These are phyloP conservation scores for Hirsutella thompsonii DNA, from an alignment of 2,329 filamentous ascomycete species.

Conservation along the genomic window DNA sequence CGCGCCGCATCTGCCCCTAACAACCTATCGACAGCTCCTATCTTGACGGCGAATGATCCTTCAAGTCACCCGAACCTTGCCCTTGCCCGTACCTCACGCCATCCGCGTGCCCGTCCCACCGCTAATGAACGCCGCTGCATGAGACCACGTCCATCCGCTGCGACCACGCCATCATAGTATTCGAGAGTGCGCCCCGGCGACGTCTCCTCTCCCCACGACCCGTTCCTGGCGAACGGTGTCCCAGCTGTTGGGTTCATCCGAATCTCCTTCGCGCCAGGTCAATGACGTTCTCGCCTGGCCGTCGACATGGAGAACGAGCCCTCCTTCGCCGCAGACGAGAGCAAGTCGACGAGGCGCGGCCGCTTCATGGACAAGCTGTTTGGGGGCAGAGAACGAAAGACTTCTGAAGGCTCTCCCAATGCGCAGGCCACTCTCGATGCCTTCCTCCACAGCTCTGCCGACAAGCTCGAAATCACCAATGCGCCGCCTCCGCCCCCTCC, in stretches of 20 bases:
- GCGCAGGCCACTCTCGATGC: conserved; percentile 37
- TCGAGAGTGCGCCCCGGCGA: neutral
- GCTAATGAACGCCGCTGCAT: no score
- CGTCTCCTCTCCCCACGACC: neutral
- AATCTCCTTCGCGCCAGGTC: conserved; percentile 9
- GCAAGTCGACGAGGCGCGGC: conserved; percentile 31
- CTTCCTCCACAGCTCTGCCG: conserved; percentile 43
- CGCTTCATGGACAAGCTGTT: conserved; percentile 54
- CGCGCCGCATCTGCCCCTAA: no score
- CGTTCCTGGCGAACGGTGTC: neutral
- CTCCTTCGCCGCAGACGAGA: conserved; percentile 23
- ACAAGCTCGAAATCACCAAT: conserved; percentile 41
- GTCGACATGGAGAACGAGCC: conserved; percentile 32
- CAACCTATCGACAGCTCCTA: no score
- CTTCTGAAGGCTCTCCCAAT: conserved; percentile 14
- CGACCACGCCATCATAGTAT: no score
- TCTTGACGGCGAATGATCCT: no score
- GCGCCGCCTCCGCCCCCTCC: conserved; percentile 33
- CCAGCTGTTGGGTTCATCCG: conserved; percentile 4
- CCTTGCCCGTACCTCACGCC: no score
- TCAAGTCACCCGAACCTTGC: no score
- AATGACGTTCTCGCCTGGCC: conserved; percentile 15
- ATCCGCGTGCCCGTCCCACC: no score
- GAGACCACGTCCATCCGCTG: no score
- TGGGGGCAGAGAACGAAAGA: conserved; percentile 27